Base-by-base conservation (phyloP, 805 yeast genomes). In the Kodamaea sagamina region DNA sequence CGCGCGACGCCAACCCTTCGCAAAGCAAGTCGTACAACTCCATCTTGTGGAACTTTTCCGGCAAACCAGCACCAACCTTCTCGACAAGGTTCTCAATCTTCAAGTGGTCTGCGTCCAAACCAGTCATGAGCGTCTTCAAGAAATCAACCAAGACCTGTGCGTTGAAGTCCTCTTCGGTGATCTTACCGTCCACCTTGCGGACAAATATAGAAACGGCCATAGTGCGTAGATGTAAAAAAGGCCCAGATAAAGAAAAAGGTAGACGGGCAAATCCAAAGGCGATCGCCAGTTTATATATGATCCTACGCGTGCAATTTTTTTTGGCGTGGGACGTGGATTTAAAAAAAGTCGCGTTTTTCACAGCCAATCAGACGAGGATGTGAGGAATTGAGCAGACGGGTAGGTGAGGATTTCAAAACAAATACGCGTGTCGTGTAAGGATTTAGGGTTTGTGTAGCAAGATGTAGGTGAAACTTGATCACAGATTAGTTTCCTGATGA, bases 1-100 rank as follows among this genome's bases (percentile, higher is more conserved):
- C 61, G 42, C 58, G 57, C 15, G 62, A 49, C 1, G 75, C 74
- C 34, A 67, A 43, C 13, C 60, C 48, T 46, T 70, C 75, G 12
- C 66, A 57, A 5, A 57, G 52, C 32, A 62, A 55, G 16, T 58
- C 66, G 35, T 53, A 55, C 8, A 67, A 55, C 27, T 65, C 58
- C 13, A 53, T 34, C 19, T 36, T 41, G 19, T 51, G 36, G 29
- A 55, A 31, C 17, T 45, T 28, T 11, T 25, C 36, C 3, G 53
- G 53, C 10, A 49, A 36, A 10, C 53, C 53, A 8, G 27, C 24
- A n/a, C 34, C 36, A 15, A 49, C 41, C 28, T 31, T 39, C 15
- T 40, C 42, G 6, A 45, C 47, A 9, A 47, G 39, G 18, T 13
- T 16, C 16, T 43, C 45, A 8, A 47, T 31, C 29, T 41, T 36